Evolutionary conservation across 2,329 filamentous ascomycete species (phyloP), one percentile per base, ranked within the genome.

Genomic region (Teratosphaeria nubilosa): DNA sequence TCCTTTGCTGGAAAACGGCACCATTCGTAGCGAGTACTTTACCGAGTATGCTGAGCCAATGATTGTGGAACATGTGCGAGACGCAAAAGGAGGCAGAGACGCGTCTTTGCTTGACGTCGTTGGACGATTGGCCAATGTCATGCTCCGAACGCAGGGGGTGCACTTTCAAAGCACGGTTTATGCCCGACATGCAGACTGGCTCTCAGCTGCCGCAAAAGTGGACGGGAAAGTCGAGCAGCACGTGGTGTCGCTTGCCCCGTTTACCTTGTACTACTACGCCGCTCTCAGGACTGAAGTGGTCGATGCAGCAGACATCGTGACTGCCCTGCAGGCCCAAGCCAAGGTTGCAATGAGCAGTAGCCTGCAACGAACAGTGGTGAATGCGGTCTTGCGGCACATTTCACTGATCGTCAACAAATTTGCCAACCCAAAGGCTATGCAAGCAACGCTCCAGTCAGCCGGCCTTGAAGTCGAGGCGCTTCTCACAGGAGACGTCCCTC

Each of bases 41-140:
- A 69, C 73, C n/a, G 76, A 78, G 30, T 75, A 78, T 45, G 74
- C 75, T 3, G 66, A 77, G 20, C 75, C 76, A 16, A 67, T 79
- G 20, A 60, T 78, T 13, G 62, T 68, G 45, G 70, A 75, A 30
- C 65, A 72, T 24, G 51, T 45, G n/a, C 30, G 30, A 7, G 20
- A 37, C 25, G 70, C 70, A 5, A 72, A 70, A 30, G 68, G 69
- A 1, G 70, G 73, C 50, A 65, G 74, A 32, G 78, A 85, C 62
- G 75, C 80, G 55, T 71, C 73, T 5, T 78, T 81, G 6, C 70
- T 86, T 7, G 82, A 86, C 59, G 76, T 83, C 6, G 76, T 86
- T 20, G 85, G 84, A 24, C 77, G 82, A 51, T 77, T 87, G 37
- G 79, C 78, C 65, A 85, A 82, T 63, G 71, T 84, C 52, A 81